Evolutionary conservation across 768 basidiomycete genomes (phyloP), one percentile per base, ranked within the genome.

Genomic region (Phaeotremella fagi): DNA sequence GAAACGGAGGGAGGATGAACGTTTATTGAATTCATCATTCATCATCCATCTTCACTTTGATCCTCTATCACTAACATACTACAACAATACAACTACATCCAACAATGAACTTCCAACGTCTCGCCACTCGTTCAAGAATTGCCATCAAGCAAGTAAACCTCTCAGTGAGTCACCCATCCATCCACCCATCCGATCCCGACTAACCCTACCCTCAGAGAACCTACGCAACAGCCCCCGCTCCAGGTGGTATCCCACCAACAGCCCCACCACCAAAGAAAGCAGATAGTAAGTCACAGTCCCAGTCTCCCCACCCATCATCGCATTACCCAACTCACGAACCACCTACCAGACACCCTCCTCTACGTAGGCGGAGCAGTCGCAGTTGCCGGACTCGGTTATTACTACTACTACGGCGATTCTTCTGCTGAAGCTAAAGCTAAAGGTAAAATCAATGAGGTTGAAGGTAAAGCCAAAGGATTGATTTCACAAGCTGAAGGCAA

Each of bases 351-450:
- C 45, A 55, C 53, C 31, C 45, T 66, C 7, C 38, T 66, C 15
- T 67, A 61, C 42, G 56, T 44, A 22, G 61, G 56, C 33, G 54
- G 54, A 26, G 65, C 52, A 3, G 47, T 57, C 23, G 65, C 57
- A 28, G 43, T 56, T 16, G 27, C 50, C 24, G 65, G 61, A 31
- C 42, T 60, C 12, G 61, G 48, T 6, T 64, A 60, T 52, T 67
- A 67, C 54, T 61, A 55, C 54, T 57, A 59, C 47, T 35, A 46
- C 11, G 53, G 53, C 1, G 52, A 42, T 24, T 41, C 29, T 18
- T 28, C 46, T 23, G 25, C 45, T 16, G 15, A 22, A 16, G 7
- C 38, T 7, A 6, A 7, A 6, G 28, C 50, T 33, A 29, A 55
- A 37, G 54, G 43, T 23, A 55, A 49, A 33, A 45, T 41, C 14